Conservation (phyloP, 345 rosid genomes). For the Populus deltoides region DNA sequence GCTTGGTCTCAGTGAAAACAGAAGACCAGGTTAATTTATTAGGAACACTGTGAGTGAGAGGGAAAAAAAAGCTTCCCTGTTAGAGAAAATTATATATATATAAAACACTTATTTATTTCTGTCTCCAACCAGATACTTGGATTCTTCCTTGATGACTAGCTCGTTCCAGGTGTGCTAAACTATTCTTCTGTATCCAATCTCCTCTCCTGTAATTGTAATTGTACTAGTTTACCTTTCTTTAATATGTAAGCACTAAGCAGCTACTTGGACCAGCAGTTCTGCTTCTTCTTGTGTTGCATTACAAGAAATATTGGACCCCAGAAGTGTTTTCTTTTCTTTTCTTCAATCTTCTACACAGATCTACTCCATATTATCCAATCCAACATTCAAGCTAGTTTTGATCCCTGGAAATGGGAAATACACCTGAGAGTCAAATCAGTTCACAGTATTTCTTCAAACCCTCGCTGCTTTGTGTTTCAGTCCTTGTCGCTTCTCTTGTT, state of each 20-base stretch:
- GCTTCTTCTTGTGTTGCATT: background rate
- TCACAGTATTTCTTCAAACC: conserved; percentile 23
- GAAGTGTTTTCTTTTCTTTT: background rate
- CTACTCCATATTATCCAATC: background rate
- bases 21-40: background rate
- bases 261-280: no score
- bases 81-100: background rate
- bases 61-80: background rate
- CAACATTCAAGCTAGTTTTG: conserved; percentile 3
- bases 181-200: background rate
- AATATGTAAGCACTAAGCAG: background rate
- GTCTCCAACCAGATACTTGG: background rate
- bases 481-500: conserved; percentile 28
- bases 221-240: background rate
- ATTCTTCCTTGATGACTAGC: background rate
- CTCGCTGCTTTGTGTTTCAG: conserved; percentile 24
- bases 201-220: background rate
- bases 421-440: conserved; percentile 18
- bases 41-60: conserved; percentile 2
- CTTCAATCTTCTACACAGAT: conserved; percentile 1
- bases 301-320: background rate
- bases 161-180: background rate
- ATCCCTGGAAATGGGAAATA: conserved; percentile 30
- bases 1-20: conserved; percentile 14
- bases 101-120: background rate